A percentile compares a stretch with the other conserved stretches of the same genome.
phyloP scores from a whole-genome alignment of 192 early-diverging fungal species.

The Polychytrium aggregatum region DNA sequence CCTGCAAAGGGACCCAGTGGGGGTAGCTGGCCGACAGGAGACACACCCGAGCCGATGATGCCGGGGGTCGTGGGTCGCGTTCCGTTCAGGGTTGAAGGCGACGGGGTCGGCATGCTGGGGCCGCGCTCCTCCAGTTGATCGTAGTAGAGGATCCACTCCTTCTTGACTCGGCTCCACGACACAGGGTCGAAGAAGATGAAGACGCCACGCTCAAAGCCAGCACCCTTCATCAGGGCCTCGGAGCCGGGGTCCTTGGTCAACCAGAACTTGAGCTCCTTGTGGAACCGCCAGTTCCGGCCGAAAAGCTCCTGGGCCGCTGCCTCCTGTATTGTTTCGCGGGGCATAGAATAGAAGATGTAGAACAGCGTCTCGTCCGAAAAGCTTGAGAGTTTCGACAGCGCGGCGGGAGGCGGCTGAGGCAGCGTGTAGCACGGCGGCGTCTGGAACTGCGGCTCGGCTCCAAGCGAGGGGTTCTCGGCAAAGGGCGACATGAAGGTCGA shows the following conservation, averaged over 20 bases:
- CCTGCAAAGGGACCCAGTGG: too few species aligned
- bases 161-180: conserved; percentile 79
- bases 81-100: too few species aligned
- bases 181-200: conserved; percentile 91
- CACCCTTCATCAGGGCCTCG: conserved; percentile 10
- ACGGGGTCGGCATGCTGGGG: background rate
- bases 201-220: conserved; percentile 63
- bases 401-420: conserved; percentile 31
- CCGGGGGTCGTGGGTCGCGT: too few species aligned
- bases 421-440: conserved; percentile 69
- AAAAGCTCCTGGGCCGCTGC: conserved; percentile 89
- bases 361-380: conserved; percentile 91
- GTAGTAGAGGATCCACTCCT: conserved; percentile 78
- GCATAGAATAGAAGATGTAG: conserved; percentile 95
- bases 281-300: conserved; percentile 90
- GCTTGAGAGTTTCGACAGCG: conserved; percentile 57
- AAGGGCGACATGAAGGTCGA: conserved; percentile 86
- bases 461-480: conserved; percentile 56
- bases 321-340: conserved; percentile 85
- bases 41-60: too few species aligned
- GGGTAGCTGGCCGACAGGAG: too few species aligned
- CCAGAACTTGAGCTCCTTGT: conserved; percentile 90
- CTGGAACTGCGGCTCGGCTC: conserved; percentile 74
- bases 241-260: conserved; percentile 62
- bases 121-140: conserved; percentile 81